Conservation (phyloP, 1,284 basidiomycete genomes). For the Ceratobasidium sp. region DNA sequence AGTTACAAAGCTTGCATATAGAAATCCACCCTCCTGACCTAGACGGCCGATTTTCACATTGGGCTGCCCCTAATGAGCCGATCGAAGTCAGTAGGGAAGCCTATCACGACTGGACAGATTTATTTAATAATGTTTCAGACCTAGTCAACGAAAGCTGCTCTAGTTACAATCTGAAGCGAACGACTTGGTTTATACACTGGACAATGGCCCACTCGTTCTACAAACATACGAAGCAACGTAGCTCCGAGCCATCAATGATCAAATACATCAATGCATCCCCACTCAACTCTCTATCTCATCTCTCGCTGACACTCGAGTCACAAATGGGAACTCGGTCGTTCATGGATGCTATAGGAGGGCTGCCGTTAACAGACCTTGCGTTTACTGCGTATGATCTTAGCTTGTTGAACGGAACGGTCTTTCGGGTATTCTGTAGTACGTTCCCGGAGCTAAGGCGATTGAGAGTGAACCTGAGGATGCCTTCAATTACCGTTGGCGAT, state of each 20-base stretch:
- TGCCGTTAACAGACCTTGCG: slow-evolving; percentile 26
- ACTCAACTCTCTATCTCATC: background rate
- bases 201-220: slow-evolving; percentile 34
- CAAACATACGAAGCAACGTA: background rate
- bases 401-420: slow-evolving; percentile 12
- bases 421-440: slow-evolving; percentile 17
- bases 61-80: background rate
- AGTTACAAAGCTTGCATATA: slow-evolving; percentile 7
- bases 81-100: background rate
- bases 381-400: slow-evolving; percentile 10
- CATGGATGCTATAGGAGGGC: background rate
- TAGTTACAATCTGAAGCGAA: background rate
- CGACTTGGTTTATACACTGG: slow-evolving; percentile 15
- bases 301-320: slow-evolving; percentile 29
- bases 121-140: slow-evolving; percentile 28
- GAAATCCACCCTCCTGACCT: slow-evolving; percentile 15
- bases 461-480: background rate
- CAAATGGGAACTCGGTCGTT: slow-evolving; percentile 24
- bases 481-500: slow-evolving; percentile 3
- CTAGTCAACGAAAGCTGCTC: background rate
- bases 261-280: background rate
- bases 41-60: background rate
- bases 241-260: background rate
- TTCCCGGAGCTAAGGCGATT: slow-evolving; percentile 17
- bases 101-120: slow-evolving; percentile 26